phyloP scores from a whole-genome alignment of 164 flowering plant species.

The Malania oleifera region DNA sequence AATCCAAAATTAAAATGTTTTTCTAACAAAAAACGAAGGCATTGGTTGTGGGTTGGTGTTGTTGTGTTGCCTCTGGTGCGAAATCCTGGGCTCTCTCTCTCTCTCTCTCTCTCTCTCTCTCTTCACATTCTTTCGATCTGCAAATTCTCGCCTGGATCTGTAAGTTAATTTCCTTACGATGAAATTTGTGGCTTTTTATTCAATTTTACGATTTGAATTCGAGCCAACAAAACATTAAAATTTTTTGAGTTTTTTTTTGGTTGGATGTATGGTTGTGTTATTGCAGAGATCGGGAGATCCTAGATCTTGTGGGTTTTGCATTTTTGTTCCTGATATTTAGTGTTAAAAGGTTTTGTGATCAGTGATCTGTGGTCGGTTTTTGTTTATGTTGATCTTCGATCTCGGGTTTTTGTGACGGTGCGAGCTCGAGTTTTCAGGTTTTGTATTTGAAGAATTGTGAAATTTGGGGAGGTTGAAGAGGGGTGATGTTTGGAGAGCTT shows the following conservation, averaged over 20 bases:
- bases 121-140: not conserved
- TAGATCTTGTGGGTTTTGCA: slow-evolving; percentile 29
- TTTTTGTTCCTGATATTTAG: slow-evolving; percentile 1
- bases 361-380: not conserved
- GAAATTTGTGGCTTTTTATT: not conserved
- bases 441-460: not conserved
- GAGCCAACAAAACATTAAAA: not conserved
- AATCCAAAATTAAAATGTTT: too few species aligned
- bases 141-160: slow-evolving; percentile 4
- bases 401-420: not conserved
- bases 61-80: slow-evolving; percentile 8
- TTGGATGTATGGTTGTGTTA: slow-evolving; percentile 10
- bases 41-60: not conserved
- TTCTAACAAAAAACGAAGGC: slow-evolving; percentile 4
- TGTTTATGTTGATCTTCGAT: not conserved
- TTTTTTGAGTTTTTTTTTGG: not conserved
- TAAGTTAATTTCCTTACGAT: slow-evolving; percentile 10
- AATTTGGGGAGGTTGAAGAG: not conserved
- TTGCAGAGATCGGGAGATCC: slow-evolving; percentile 17
- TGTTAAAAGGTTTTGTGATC: not conserved
- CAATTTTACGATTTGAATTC: not conserved
- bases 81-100: slow-evolving; percentile 4
- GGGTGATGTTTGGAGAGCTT: not conserved
- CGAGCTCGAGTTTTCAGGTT: slow-evolving; percentile 20
- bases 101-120: not conserved